phyloP scores from a whole-genome alignment of 2,329 filamentous ascomycete genomes.

The Epichloe coenophiala region DNA sequence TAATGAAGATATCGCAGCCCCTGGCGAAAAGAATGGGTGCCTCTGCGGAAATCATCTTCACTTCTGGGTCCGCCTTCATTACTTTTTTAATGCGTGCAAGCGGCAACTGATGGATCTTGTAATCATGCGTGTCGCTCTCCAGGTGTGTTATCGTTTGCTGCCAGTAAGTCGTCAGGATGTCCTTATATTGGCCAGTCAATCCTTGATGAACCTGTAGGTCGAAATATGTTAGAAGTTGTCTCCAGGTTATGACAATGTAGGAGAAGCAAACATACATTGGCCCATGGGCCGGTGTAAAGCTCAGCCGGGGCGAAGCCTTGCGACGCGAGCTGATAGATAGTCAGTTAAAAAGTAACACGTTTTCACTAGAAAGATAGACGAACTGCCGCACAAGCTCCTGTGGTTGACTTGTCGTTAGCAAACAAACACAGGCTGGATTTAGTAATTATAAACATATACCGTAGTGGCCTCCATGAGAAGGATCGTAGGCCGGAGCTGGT shows the following conservation, averaged over 20 bases:
- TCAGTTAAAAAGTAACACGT: constrained; percentile 12
- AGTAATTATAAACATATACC: constrained; percentile 35
- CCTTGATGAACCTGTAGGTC: constrained; percentile 75
- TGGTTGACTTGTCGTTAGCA: constrained; percentile 9
- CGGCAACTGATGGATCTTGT: constrained; percentile 94
- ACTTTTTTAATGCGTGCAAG: constrained; percentile 99
- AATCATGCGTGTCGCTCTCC: constrained; percentile 90
- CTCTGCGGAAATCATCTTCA: constrained; percentile 99
- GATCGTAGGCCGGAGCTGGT: constrained; percentile 56
- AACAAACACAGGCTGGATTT: not conserved
- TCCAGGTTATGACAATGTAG: not conserved
- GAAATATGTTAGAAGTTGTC: not conserved
- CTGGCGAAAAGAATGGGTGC: constrained; percentile 97
- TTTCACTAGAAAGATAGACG: constrained; percentile 6
- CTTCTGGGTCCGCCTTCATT: constrained; percentile 98
- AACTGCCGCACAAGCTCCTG: constrained; percentile 36
- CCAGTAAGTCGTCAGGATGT: constrained; percentile 98
- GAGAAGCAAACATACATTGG: constrained; percentile 55
- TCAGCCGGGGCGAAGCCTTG: constrained; percentile 86
- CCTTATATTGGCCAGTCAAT: constrained; percentile 80
- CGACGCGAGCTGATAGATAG: constrained; percentile 53
- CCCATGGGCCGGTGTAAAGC: constrained; percentile 87
- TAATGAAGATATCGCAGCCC: constrained; percentile 98
- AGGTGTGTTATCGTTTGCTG: constrained; percentile 95
- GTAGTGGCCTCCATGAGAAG: constrained; percentile 62